Evolutionary conservation across 73 alveolate genomes (phyloP).

Genomic region (Paramecium octaurelia): DNA sequence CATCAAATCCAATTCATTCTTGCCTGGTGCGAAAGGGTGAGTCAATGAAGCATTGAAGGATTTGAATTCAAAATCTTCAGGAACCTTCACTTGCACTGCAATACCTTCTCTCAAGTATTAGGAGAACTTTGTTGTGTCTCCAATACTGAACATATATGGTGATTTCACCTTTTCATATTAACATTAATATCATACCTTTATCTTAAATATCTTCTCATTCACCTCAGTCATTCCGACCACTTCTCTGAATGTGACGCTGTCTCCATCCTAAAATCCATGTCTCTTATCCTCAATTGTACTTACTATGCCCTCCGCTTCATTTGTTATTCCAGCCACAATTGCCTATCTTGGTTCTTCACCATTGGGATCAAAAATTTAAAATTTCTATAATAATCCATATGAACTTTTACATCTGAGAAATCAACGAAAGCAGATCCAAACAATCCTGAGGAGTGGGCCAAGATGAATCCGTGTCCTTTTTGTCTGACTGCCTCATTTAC

Average conservation of each 20-base stretch:
- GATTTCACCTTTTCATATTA: conserved; percentile 21
- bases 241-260: conserved; percentile 93
- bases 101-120: conserved; percentile 94
- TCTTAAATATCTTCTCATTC: conserved; percentile 76
- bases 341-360: conserved; percentile 97
- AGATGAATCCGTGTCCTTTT: conserved; percentile 83
- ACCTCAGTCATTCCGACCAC: conserved; percentile 98
- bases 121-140: conserved; percentile 89
- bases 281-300: conserved; percentile 93
- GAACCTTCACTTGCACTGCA: conserved; percentile 91
- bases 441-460: conserved; percentile 80
- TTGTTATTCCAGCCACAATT: conserved; percentile 81
- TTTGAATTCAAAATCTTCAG: conserved; percentile 68
- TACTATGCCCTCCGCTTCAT: conserved; percentile 78
- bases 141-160: conserved; percentile 85
- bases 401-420: conserved; percentile 80
- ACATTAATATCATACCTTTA: conserved; percentile 77
- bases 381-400: background rate
- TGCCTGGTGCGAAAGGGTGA: conserved; percentile 80
- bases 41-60: conserved; percentile 61
- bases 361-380: conserved; percentile 77
- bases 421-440: conserved; percentile 95
- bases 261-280: conserved; percentile 95
- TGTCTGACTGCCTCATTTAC: conserved; percentile 80
- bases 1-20: conserved; percentile 78